A percentile compares a stretch with the other conserved stretches of the same genome.
Evolutionary conservation across 1,139 yeast genomes (phyloP).

Genomic region (Debaryomyces robertsiae): DNA sequence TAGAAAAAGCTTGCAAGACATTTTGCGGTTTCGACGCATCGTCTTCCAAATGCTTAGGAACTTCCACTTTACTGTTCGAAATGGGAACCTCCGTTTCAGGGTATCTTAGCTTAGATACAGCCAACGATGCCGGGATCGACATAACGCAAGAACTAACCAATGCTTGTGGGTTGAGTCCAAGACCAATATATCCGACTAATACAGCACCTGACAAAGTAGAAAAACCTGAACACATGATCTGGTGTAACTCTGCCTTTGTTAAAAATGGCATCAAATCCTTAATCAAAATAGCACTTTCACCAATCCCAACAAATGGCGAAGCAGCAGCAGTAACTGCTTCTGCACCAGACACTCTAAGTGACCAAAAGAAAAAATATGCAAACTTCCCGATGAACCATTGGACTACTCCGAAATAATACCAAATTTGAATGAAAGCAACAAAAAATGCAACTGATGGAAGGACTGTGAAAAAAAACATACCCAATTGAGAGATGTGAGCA

Average conservation of each 20-base stretch:
- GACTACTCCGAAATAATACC: constrained; percentile 61
- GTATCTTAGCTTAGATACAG: constrained; percentile 61
- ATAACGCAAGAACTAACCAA: constrained; percentile 68
- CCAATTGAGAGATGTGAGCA: constrained; percentile 37
- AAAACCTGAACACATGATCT: constrained; percentile 67
- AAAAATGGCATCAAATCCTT: constrained; percentile 63
- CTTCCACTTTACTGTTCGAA: constrained; percentile 51
- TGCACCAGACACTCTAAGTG: constrained; percentile 63
- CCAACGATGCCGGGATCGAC: constrained; percentile 71
- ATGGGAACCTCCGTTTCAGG: constrained; percentile 64
- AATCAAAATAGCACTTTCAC: constrained; percentile 66
- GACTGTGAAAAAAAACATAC: constrained; percentile 60
- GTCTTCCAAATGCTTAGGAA: constrained; percentile 43
- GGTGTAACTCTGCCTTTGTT: constrained; percentile 66
- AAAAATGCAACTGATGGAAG: constrained; percentile 67
- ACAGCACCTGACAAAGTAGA: constrained; percentile 71
- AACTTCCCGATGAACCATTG: constrained; percentile 66
- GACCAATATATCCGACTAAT: constrained; percentile 63
- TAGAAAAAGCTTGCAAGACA: constrained; percentile 64
- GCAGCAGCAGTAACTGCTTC: constrained; percentile 73
- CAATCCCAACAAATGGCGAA: constrained; percentile 69
- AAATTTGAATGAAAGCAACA: constrained; percentile 63
- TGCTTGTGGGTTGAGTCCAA: constrained; percentile 67
- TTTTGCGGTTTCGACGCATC: constrained; percentile 51
- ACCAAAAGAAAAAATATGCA: constrained; percentile 63